Base-by-base conservation (phyloP, 176 grass and related monocot genomes). In the Otatea glauca region DNA sequence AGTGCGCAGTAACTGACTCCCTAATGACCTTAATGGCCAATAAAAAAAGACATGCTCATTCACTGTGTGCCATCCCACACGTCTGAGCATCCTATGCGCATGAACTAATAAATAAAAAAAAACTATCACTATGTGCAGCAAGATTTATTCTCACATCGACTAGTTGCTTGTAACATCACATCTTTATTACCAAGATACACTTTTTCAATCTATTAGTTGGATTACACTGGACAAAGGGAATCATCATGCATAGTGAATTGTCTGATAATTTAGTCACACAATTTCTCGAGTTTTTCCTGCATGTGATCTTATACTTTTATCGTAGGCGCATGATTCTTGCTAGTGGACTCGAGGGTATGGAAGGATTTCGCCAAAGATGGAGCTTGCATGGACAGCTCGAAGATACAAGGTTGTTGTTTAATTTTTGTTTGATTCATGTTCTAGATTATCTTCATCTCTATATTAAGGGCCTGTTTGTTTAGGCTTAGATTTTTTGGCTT, bases 301-400 rank as follows among this genome's bases (percentile, higher is more conserved):
- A 37, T 89, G 32, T 88, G 59, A 11, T 74, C 62, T 75, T 87
- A 47, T 84, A 32, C 27, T 70, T 79, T 44, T 88, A 45, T 25
- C 87, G 47, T 71, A 94, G 92, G 81, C 89, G 81, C 11, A 82
- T 94, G 90, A 94, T 94, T 85, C 89, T 94, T 79, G 90, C 90
- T 72, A 90, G 78, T 88, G 92, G 92, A 83, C 81, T 90, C 75
- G 81, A 62, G 87, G 90, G 92, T 45, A 94, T 94, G 92, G 92
- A 94, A 74, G 92, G 92, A 86, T 94, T 94, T 86, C 77, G 90
- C 64, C 92, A 94, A 81, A 86, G 92, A 83, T 94, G 92, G 92
- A 94, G 92, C 74, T 92, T 94, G 74, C 90, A 94, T 23, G 92
- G 92, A 70, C 90, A 90, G 76, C 81, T 92, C 0, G 88, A 70